phyloP scores from a whole-genome alignment of 768 basidiomycete species.

The Boletus rubropictus region DNA sequence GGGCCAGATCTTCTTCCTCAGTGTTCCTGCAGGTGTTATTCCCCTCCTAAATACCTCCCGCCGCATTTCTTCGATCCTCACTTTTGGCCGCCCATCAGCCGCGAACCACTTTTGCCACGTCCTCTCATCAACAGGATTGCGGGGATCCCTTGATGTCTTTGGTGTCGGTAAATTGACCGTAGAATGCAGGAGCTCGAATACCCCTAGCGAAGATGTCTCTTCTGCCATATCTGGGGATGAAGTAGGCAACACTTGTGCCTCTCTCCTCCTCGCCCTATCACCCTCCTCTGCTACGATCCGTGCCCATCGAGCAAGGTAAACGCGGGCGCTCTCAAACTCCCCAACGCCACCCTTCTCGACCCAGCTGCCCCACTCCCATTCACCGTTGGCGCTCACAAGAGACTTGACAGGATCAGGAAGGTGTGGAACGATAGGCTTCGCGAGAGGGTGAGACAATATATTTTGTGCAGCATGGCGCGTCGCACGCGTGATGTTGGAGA shows the following conservation, averaged over 20 bases:
- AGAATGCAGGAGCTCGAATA: conserved; percentile 81
- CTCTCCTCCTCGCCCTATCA: conserved; percentile 77
- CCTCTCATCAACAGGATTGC: conserved; percentile 66
- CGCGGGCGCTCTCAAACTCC: conserved; percentile 93
- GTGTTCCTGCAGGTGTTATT: conserved; percentile 43
- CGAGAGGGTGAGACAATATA: conserved; percentile 90
- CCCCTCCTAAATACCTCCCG: conserved; percentile 77
- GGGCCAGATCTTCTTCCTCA: conserved; percentile 83
- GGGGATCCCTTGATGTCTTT: conserved; percentile 74
- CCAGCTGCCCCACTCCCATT: conserved; percentile 92
- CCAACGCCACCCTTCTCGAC: conserved; percentile 90
- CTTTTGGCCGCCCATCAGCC: conserved; percentile 59
- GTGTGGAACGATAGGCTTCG: conserved; percentile 93
- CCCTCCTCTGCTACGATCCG: conserved; percentile 97
- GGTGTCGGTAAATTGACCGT: conserved; percentile 78
- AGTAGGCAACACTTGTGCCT: conserved; percentile 64
- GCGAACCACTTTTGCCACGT: conserved; percentile 79
- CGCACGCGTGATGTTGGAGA: conserved; percentile 89
- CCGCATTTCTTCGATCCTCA: conserved; percentile 64
- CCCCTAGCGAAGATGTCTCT: conserved; percentile 71
- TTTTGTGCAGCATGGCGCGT: conserved; percentile 93
- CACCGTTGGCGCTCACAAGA: conserved; percentile 84
- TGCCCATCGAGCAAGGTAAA: conserved; percentile 96
- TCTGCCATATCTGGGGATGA: conserved; percentile 45
- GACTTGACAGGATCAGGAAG: conserved; percentile 91